Evolutionary conservation across 805 yeast species (phyloP), one percentile per base, ranked within the genome.

Genomic region (Tetrapisispora namnaoensis): DNA sequence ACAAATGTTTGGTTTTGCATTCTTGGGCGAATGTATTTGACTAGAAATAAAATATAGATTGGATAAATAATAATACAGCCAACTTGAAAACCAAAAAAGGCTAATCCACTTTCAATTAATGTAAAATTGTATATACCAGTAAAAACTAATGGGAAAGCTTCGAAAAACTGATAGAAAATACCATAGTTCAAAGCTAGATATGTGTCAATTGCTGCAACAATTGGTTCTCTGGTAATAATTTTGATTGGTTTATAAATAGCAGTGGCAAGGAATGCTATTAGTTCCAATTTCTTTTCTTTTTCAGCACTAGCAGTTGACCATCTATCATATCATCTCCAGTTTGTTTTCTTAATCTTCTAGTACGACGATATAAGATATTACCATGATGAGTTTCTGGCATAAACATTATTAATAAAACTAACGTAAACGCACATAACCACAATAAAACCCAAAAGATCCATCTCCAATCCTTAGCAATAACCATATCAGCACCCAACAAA

Each of bases 71-170:
- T 22, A 4, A 60, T 20, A 35, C 71, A 66, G 35, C 86, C 85
- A 35, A 76, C 67, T 45, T 71, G 56, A 37, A 75, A 62, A 16
- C 77, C 69, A 38, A 76, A 42, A 34, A 10, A 38, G 16, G 43
- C 62, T 2, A 70, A 62, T 18, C 83, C 80, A 30, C 62, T 52
- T 47, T 74, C 77, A 32, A 78, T 69, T 22, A 70, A 55, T 4
- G 76, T 70, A 61, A 80, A 80, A 32, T 68, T 57, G 53, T 77
- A 69, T 21, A 69, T 56, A 2, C 70, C 75, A 9, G 52, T 48
- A 52, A 74, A 81, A 2, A 77, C 79, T 36, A 79, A 67, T 10
- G 86, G 86, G 63, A 77, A 78, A 5, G 78, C 79, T 61, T 81
- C 85, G 55, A 80, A 77, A 69, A 77, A 80, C 21, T 78, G 60